These are phyloP conservation scores for Panellus pusillus DNA, from an alignment of 768 basidiomycete genomes.

Conservation along the genomic window DNA sequence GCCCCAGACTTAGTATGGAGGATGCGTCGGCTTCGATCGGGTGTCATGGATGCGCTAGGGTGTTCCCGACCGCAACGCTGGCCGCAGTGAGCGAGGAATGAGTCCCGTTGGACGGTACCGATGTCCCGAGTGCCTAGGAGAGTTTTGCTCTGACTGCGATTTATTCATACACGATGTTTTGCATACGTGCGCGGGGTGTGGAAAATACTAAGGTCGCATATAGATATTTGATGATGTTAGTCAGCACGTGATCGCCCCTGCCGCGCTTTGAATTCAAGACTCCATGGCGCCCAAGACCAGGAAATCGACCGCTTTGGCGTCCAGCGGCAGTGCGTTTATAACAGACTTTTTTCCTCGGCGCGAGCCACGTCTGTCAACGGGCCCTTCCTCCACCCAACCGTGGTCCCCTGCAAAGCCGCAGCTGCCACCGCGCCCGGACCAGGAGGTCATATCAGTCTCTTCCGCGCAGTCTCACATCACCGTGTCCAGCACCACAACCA, in stretches of 20 bases:
- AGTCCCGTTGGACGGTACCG: slow-evolving; percentile 86
- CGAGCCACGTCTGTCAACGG: neutral
- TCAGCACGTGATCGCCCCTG: neutral
- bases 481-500: slow-evolving; percentile 25
- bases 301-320: neutral
- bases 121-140: slow-evolving; percentile 80
- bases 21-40: slow-evolving; percentile 35
- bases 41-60: slow-evolving; percentile 81
- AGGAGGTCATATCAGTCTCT: slow-evolving; percentile 26
- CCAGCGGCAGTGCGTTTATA: neutral
- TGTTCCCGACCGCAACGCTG: slow-evolving; percentile 54
- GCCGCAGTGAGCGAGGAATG: slow-evolving; percentile 53
- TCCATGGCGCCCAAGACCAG: slow-evolving; percentile 9
- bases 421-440: slow-evolving; percentile 19
- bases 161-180: slow-evolving; percentile 94
- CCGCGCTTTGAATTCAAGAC: neutral
- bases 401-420: neutral
- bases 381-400: slow-evolving; percentile 12
- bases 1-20: slow-evolving; percentile 39
- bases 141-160: slow-evolving; percentile 97
- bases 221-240: neutral
- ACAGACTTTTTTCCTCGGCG: slow-evolving; percentile 14
- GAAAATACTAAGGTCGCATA: too few relatives aligned
- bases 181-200: slow-evolving; percentile 92
- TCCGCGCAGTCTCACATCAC: slow-evolving; percentile 25